Base-by-base conservation (phyloP, 2,329 filamentous ascomycete genomes). In the Chrysosporium queenslandicum region DNA sequence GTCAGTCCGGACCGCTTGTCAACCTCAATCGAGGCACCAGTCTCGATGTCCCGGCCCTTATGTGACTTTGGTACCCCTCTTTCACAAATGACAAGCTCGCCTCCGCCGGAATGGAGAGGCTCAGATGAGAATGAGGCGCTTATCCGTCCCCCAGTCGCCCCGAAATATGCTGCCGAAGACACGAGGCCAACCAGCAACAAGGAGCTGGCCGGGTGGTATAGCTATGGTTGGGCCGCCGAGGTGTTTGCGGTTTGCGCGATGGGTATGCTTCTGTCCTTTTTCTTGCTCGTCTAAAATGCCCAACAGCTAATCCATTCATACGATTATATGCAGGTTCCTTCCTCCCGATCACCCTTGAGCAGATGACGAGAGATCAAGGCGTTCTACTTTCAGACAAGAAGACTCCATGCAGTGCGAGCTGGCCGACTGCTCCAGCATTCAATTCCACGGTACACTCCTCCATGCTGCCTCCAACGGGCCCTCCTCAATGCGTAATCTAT, bases 151-250 rank as follows among this genome's bases (percentile, higher is more conserved):
- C 50, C 50, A 1, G 16, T 40, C 11, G 23, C 23, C 23, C 2
- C 32, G 3, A 52, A 41, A 16, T 52, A 56, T 18, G 20, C 51
- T 6, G 45, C 40, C 56, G 88, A 97, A 67, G 92, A 98, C 68
- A 86, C 82, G 21, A 79, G 91, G n/a, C 80, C 86, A 52, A 97
- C 92, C 8, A 95, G 87, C 67, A 74, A 73, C 60, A 91, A 86
- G 68, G 92, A 98, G 77, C 78, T 97, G 55, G 76, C 82, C 36
- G 92, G 91, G 61, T 98, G 94, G 87, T 98, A 97, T 70, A 85
- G 85, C 66, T 97, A 97, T 73, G 86, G 86, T 39, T 97, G 94
- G 77, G 92, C 92, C 21, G 89, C 91, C 18, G 92, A 98, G 72
- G 91, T 94, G 50, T 97, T 96, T 67, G 87, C 94, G 14, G 87